phyloP scores from a whole-genome alignment of 768 basidiomycete species.

The Rhodosporidiobolus odoratus region DNA sequence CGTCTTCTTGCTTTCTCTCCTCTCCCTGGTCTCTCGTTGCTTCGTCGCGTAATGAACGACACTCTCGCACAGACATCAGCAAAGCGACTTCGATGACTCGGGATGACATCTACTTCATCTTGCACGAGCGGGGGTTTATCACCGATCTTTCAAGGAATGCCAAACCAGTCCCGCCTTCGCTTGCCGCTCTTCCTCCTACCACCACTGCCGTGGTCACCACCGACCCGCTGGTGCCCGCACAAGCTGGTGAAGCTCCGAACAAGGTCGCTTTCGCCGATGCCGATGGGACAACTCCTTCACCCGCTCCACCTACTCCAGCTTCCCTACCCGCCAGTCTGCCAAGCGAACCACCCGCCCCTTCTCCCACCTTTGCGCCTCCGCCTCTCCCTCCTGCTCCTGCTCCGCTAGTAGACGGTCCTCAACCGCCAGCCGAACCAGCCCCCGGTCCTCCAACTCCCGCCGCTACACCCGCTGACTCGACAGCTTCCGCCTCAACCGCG shows the following conservation, averaged over 20 bases:
- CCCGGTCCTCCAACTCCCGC: too few species aligned
- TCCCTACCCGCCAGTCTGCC: not conserved
- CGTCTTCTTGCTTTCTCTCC: conserved; percentile 54
- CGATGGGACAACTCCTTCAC: not conserved
- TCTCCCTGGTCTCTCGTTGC: conserved; percentile 8
- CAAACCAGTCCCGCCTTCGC: conserved; percentile 5
- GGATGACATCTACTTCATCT: conserved; percentile 75
- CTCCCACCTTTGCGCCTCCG: too few species aligned
- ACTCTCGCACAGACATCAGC: conserved; percentile 61
- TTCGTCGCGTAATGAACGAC: not conserved
- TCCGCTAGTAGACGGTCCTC: too few species aligned
- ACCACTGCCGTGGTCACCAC: not conserved
- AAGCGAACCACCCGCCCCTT: too few species aligned
- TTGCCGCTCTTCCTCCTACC: not conserved
- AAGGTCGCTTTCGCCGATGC: not conserved
- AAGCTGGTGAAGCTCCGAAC: not conserved
- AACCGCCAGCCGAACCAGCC: too few species aligned
- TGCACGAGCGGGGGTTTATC: conserved; percentile 72
- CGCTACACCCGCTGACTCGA: too few species aligned
- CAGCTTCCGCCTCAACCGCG: too few species aligned
- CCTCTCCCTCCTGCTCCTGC: too few species aligned
- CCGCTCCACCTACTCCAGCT: not conserved
- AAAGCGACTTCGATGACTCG: conserved; percentile 79
- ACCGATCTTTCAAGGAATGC: conserved; percentile 37
- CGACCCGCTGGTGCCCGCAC: not conserved